Evolutionary conservation across 208 protist genomes (phyloP), one percentile per base, ranked within the genome.

Genomic region (Leishmania gerbilli): DNA sequence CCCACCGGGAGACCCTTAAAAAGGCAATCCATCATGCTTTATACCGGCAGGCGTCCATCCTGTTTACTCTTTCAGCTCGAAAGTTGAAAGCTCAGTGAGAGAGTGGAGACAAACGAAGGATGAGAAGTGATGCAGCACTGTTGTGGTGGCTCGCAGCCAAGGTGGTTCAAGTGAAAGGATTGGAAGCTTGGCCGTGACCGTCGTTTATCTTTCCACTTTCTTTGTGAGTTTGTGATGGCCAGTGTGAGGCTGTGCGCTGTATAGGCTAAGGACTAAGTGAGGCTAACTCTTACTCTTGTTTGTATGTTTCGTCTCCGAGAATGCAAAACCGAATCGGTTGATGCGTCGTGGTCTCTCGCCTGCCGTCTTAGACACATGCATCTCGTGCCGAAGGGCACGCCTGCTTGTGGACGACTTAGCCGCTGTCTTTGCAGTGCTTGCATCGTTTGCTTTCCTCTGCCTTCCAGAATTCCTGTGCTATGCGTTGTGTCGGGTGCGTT

Each of bases 231-330:
- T 76, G 13, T 40, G 72, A 64, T 76, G 21, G 45, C 8, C 47
- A 62, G 49, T 19, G 15, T 34, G 72, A 40, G 72, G 74, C 37
- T 67, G 74, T 47, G 56, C 27, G 34, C 8, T 77, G 74, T 49
- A 51, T 65, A 67, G 74, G 74, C 74, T 64, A 68, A 67, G 56
- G 47, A 31, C 51, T 65, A 67, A 77, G 53, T 76, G 72, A 27
- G 9, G 31, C 74, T 51, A 64, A 60, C 74, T 62, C 53, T 11
- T 77, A 58, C 56, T 45, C 56, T 51, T 77, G 9, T 77, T 49
- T 64, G 21, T 68, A 27, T 64, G 17, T 31, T 53, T 74, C 47
- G 45, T 74, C 69, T 74, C 69, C 27, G 27, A 74, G 69, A 21
- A 37, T 31, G 37, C 69, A 76, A 56, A 76, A 76, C 34, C 8